These are phyloP conservation scores for Cercospora sesami DNA, from an alignment of 2,329 filamentous ascomycete species.

Conservation along the genomic window DNA sequence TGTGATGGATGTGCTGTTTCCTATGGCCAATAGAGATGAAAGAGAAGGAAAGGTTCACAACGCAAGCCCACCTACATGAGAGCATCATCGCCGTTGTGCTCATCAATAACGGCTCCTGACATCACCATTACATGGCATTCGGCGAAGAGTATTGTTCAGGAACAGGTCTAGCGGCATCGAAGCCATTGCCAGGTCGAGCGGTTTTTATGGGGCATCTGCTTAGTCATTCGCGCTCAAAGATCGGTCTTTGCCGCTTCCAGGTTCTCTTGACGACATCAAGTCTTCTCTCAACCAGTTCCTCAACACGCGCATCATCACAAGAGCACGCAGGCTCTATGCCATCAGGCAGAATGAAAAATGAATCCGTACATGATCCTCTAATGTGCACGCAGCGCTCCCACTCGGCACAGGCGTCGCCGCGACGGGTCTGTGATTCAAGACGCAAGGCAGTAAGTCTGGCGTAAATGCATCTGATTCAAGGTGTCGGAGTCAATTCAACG, in stretches of 20 bases:
- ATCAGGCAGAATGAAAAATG: too few species aligned
- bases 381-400: neutral
- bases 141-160: neutral
- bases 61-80: slow-evolving; percentile 3
- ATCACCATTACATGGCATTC: slow-evolving; percentile 20
- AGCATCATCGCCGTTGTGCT: slow-evolving; percentile 13
- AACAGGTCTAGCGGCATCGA: slow-evolving; percentile 14
- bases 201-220: neutral
- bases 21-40: neutral
- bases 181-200: neutral
- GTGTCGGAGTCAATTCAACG: neutral
- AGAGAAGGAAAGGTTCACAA: neutral
- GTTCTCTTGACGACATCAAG: slow-evolving; percentile 10
- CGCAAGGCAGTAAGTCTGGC: neutral
- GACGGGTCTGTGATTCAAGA: neutral
- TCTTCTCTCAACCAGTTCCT: neutral
- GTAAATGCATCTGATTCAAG: too few species aligned
- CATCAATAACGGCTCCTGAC: slow-evolving; percentile 9
- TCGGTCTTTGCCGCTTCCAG: slow-evolving; percentile 1
- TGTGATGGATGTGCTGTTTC: neutral
- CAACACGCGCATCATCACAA: neutral
- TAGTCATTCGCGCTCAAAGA: neutral
- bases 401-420: neutral
- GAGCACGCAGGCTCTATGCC: neutral
- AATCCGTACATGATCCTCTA: neutral